phyloP scores from a whole-genome alignment of 148 eudicot genomes.

The Selenicereus undatus region DNA sequence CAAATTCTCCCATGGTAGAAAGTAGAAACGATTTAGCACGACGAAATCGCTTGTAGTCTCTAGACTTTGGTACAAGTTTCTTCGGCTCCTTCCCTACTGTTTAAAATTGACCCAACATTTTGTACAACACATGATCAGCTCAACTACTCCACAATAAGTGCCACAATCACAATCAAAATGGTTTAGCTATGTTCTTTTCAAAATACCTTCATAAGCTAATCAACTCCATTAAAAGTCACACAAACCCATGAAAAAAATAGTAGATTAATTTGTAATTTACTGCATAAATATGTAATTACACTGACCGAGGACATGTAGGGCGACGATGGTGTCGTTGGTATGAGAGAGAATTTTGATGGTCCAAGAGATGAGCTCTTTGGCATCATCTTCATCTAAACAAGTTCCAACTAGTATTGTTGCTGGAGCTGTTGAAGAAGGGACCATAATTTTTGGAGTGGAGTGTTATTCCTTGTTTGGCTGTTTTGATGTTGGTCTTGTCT shows the following conservation, averaged over 20 bases:
- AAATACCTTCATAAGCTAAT: background rate
- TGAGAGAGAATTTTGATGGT: constrained; percentile 49
- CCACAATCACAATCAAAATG: constrained; percentile 10
- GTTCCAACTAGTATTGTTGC: constrained; percentile 62
- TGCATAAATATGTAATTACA: background rate
- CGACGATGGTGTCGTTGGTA: constrained; percentile 67
- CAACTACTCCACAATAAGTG: constrained; percentile 25
- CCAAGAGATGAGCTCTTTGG: constrained; percentile 58
- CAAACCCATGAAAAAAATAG: background rate
- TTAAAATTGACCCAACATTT: constrained; percentile 2
- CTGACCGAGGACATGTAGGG: constrained; percentile 70
- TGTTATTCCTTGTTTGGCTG: background rate
- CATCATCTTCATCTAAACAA: constrained; percentile 39
- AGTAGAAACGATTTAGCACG: constrained; percentile 66
- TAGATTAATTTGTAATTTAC: background rate
- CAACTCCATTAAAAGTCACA: background rate
- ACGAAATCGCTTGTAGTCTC: constrained; percentile 44
- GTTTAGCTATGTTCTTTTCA: constrained; percentile 12
- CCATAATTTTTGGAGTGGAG: constrained; percentile 15
- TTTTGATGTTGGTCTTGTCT: constrained; percentile 15
- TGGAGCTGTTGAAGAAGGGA: constrained; percentile 39
- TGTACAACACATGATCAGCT: background rate
- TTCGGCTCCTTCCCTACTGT: constrained; percentile 48
- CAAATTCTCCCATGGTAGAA: constrained; percentile 68
- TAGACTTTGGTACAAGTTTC: constrained; percentile 35